Evolutionary conservation across 1,284 basidiomycete genomes (phyloP), one percentile per base, ranked within the genome.

Genomic region (Ustilago trichophora): DNA sequence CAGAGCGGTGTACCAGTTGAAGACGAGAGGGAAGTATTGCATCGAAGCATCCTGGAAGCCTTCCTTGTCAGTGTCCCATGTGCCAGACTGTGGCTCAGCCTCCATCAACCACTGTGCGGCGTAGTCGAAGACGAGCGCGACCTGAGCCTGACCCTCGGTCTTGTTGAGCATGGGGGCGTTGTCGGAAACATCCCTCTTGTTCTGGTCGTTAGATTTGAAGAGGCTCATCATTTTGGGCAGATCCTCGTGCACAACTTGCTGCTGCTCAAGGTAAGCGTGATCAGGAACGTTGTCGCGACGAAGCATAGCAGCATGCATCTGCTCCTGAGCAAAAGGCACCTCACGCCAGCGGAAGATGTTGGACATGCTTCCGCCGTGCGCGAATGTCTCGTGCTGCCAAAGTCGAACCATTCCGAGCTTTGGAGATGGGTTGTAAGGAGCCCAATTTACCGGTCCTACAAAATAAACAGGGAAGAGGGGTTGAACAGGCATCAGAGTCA

Each of bases 261-360:
- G 68, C 54, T 73, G 72, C 38, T 73, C 72, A 26, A 53, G 11
- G 21, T 57, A 64, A 8, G 68, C 68, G 16, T 51, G 40, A 41
- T 73, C 68, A 16, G 45, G 48, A 16, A 56, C 58, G 27, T 72
- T 71, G 60, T 73, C 68, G 29, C 60, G 57, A 18, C 67, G 67
- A n/a, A 60, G 37, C 60, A 73, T 62, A 8, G 57, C 67, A 15
- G 71, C 60, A 43, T 73, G 71, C 67, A 73, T 73, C 53, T 73
- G 71, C 48, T 73, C 71, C 43, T 73, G 66, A 4, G 57, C 71
- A 16, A 38, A 73, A 1, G 71, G 67, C 10, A 73, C 66, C 41
- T 73, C 55, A 16, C 71, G 53, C 62, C 62, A 73, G 12, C 71
- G 60, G 51, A 73, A 73, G 51, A 70, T 66, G 48, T 66, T 70